Evolutionary conservation across 352 stramenopile genomes (phyloP).

Genomic region (Globisporangium middletonii): DNA sequence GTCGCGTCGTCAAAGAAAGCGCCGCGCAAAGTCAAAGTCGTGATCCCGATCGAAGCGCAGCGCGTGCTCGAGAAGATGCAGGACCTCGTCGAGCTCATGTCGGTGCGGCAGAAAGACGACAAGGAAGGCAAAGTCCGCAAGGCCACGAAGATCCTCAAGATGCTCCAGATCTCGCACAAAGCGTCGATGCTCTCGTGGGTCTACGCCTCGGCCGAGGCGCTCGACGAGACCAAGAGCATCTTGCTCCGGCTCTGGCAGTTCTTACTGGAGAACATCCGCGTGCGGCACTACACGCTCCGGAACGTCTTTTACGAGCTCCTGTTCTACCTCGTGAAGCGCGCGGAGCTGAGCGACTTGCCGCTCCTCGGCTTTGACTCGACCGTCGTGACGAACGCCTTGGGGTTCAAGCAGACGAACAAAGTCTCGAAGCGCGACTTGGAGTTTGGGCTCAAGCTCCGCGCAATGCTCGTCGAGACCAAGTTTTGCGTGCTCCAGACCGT

Average conservation of each 20-base stretch:
- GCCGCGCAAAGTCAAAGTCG: constrained; percentile 63
- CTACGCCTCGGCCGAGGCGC: constrained; percentile 69
- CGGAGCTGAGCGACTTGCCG: constrained; percentile 78
- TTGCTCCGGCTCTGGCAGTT: constrained; percentile 85
- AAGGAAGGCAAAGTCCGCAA: constrained; percentile 89
- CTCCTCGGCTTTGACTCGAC: constrained; percentile 81
- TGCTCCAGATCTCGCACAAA: constrained; percentile 88
- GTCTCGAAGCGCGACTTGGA: constrained; percentile 78
- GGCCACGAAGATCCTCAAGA: constrained; percentile 86
- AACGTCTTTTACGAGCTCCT: constrained; percentile 88
- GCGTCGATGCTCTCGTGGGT: constrained; percentile 88
- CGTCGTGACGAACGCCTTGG: constrained; percentile 44
- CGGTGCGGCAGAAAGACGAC: constrained; percentile 84
- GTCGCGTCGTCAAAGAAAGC: constrained; percentile 49
- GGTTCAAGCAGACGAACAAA: constrained; percentile 72
- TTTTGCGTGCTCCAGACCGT: constrained; percentile 86
- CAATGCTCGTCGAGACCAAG: constrained; percentile 88
- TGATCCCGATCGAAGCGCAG: constrained; percentile 82
- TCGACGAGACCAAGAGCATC: constrained; percentile 87
- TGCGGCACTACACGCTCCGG: constrained; percentile 84
- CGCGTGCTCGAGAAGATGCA: constrained; percentile 88
- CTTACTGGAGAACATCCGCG: constrained; percentile 84
- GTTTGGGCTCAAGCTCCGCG: constrained; percentile 79
- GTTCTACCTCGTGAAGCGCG: constrained; percentile 87
- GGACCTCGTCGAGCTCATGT: constrained; percentile 83